These are phyloP conservation scores for Tirmania nivea DNA, from an alignment of 495 filamentous ascomycete genomes.

Conservation along the genomic window DNA sequence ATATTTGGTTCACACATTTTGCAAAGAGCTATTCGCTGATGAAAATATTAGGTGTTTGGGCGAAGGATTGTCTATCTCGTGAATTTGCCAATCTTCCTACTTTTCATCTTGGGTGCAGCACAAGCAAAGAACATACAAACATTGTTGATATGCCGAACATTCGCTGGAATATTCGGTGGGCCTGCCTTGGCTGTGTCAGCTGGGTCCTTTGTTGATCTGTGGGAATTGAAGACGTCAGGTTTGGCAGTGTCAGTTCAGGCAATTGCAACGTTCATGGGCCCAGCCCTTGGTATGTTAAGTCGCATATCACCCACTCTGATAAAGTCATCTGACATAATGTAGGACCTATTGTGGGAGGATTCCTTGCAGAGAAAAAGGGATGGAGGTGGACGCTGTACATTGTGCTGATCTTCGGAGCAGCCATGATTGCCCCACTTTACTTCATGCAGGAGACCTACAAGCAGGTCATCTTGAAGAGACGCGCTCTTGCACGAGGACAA, in stretches of 20 bases:
- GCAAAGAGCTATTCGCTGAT: not conserved
- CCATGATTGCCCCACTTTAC: conserved; percentile 42
- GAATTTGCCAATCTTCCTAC: conserved; percentile 40
- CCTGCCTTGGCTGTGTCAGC: conserved; percentile 18
- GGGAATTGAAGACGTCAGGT: conserved; percentile 18
- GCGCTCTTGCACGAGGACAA: conserved; percentile 26
- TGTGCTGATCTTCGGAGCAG: conserved; percentile 50
- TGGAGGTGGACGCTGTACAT: conserved; percentile 72
- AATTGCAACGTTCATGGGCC: conserved; percentile 19
- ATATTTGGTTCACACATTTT: not conserved
- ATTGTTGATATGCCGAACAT: conserved; percentile 54
- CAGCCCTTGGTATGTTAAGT: conserved; percentile 10
- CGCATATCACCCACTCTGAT: not conserved
- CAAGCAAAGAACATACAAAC: conserved; percentile 40
- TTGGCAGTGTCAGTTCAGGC: conserved; percentile 19
- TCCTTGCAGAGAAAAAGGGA: conserved; percentile 39
- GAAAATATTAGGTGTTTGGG: conserved; percentile 29
- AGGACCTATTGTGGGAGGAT: conserved; percentile 61
- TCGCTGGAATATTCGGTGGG: conserved; percentile 52
- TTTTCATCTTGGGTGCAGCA: conserved; percentile 46
- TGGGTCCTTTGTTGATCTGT: conserved; percentile 20
- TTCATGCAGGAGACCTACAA: conserved; percentile 45
- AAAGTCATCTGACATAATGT: not conserved
- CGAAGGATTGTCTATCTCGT: conserved; percentile 45
- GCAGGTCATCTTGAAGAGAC: conserved; percentile 32